Evolutionary conservation across 1,284 basidiomycete species (phyloP).

Genomic region (Trichosporon sp.): DNA sequence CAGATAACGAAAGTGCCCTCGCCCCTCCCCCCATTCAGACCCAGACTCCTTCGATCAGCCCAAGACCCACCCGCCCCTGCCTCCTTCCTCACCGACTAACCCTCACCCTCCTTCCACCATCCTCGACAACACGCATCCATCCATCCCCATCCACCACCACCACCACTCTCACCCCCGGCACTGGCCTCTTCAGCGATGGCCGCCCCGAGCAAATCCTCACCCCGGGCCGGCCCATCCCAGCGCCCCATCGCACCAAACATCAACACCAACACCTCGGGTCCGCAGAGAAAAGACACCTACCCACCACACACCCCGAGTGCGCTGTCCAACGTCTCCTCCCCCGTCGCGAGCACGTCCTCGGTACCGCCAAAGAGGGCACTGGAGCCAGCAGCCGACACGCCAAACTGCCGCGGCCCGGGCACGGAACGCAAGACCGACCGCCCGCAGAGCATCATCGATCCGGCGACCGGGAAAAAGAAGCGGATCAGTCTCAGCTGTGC

Average conservation of each 20-base stretch:
- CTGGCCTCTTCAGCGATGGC: slow-evolving; percentile 11
- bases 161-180: too few species aligned
- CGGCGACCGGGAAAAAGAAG: slow-evolving; percentile 52
- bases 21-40: neutral
- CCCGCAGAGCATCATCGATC: slow-evolving; percentile 32
- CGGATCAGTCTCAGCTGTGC: slow-evolving; percentile 55
- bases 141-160: slow-evolving; percentile 21
- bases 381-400: slow-evolving; percentile 24
- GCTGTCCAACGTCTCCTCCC: slow-evolving; percentile 38
- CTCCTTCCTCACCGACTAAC: neutral
- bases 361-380: slow-evolving; percentile 17
- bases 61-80: too few species aligned
- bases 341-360: slow-evolving; percentile 24
- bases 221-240: slow-evolving; percentile 17
- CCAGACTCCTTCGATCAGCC: neutral
- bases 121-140: neutral
- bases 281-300: slow-evolving; percentile 31
- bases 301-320: slow-evolving; percentile 37
- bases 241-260: slow-evolving; percentile 22
- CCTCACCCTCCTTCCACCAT: neutral
- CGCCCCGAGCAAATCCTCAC: slow-evolving; percentile 13
- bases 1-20: slow-evolving; percentile 26
- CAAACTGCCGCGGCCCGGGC: slow-evolving; percentile 5
- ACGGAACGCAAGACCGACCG: slow-evolving; percentile 37
- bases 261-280: neutral